These are phyloP conservation scores for Taiozyma sp. DNA, from an alignment of 1,139 yeast species.

Conservation along the genomic window DNA sequence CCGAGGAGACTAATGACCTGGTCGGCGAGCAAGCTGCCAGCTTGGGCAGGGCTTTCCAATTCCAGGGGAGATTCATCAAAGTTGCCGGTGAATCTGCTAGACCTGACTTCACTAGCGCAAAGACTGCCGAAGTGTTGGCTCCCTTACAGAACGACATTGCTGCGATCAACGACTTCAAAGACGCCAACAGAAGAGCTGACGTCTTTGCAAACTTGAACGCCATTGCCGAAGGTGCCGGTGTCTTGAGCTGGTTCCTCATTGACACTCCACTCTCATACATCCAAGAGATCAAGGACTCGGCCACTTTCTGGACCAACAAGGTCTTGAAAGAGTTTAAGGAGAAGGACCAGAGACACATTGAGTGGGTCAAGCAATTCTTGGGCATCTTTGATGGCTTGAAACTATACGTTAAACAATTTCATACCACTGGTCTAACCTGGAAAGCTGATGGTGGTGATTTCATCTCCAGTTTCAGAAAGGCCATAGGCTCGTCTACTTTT, in stretches of 20 bases:
- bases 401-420: slow-evolving; percentile 69
- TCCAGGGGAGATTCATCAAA: slow-evolving; percentile 52
- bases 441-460: slow-evolving; percentile 50
- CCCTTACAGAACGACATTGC: slow-evolving; percentile 67
- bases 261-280: slow-evolving; percentile 65
- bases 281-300: slow-evolving; percentile 83
- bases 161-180: slow-evolving; percentile 61
- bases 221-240: slow-evolving; percentile 85
- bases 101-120: slow-evolving; percentile 55
- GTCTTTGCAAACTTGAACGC: slow-evolving; percentile 72
- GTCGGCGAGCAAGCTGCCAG: slow-evolving; percentile 57
- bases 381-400: slow-evolving; percentile 65
- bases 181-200: slow-evolving; percentile 64
- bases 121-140: slow-evolving; percentile 50
- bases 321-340: slow-evolving; percentile 81
- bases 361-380: slow-evolving; percentile 74
- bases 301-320: slow-evolving; percentile 92
- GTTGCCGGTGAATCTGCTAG: slow-evolving; percentile 59
- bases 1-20: slow-evolving; percentile 57
- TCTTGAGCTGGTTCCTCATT: slow-evolving; percentile 84
- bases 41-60: slow-evolving; percentile 53
- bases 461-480: slow-evolving; percentile 38
- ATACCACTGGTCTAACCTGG: slow-evolving; percentile 83
- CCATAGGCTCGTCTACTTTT: slow-evolving; percentile 21
- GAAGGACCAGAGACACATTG: slow-evolving; percentile 58